Conservation (phyloP, 1,284 basidiomycete genomes). For the Hortiboletus rubellus region DNA sequence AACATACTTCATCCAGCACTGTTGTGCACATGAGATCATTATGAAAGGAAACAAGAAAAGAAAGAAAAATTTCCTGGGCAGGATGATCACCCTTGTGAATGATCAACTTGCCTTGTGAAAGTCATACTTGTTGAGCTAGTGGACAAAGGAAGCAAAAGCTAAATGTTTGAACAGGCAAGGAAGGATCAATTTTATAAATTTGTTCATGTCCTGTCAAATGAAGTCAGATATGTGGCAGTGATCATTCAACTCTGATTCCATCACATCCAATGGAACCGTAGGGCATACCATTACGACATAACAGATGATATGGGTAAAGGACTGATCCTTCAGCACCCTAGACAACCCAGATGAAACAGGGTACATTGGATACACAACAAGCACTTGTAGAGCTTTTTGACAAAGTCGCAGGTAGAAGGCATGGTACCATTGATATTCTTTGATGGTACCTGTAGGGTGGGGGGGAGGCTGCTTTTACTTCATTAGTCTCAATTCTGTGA, state of each 20-base stretch:
- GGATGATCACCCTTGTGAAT: neutral
- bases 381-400: slow-evolving; percentile 91
- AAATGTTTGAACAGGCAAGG: slow-evolving; percentile 97
- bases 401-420: slow-evolving; percentile 86
- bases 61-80: neutral
- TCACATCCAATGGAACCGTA: neutral
- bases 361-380: slow-evolving; percentile 24
- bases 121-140: slow-evolving; percentile 98
- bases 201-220: slow-evolving; percentile 82
- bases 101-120: slow-evolving; percentile 81
- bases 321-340: slow-evolving; percentile 86
- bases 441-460: slow-evolving; percentile 14
- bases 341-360: slow-evolving; percentile 1
- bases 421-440: slow-evolving; percentile 55
- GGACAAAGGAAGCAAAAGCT: slow-evolving; percentile 93
- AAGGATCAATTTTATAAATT: slow-evolving; percentile 92
- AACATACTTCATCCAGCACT: slow-evolving; percentile 14
- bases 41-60: slow-evolving; percentile 6
- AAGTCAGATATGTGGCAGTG: slow-evolving; percentile 1
- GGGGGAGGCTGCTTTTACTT: slow-evolving; percentile 34
- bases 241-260: neutral
- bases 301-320: slow-evolving; percentile 76
- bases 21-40: slow-evolving; percentile 10
- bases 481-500: slow-evolving; percentile 26
- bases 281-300: slow-evolving; percentile 83